These are phyloP conservation scores for Chaetomium sp. DNA, from an alignment of 2,329 filamentous ascomycete genomes.

Conservation along the genomic window DNA sequence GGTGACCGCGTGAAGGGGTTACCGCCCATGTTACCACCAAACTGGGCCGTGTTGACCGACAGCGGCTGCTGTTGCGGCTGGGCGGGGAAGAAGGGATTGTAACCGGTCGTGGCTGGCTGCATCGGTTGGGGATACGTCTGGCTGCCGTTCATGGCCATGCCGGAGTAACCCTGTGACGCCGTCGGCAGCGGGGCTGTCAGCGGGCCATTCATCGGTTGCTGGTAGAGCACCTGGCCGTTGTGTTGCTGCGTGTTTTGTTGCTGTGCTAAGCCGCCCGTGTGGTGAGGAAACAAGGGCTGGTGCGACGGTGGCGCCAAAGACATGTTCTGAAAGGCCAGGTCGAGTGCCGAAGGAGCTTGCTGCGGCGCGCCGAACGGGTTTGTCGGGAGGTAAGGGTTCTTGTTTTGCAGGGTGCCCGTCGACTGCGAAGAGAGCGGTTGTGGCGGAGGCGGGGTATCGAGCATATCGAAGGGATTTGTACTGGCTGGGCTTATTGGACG, in stretches of 20 bases:
- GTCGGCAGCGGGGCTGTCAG: constrained; percentile 48
- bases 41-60: constrained; percentile 45
- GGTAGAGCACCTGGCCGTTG: constrained; percentile 45
- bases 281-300: constrained; percentile 69
- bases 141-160: constrained; percentile 45
- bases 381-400: constrained; percentile 60
- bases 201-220: constrained; percentile 40
- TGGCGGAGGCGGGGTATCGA: constrained; percentile 58
- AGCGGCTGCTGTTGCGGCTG: constrained; percentile 43
- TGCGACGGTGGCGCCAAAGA: constrained; percentile 57
- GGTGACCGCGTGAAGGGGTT: constrained; percentile 56
- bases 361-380: constrained; percentile 70
- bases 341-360: constrained; percentile 51
- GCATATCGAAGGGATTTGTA: constrained; percentile 67
- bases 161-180: constrained; percentile 45
- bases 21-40: constrained; percentile 42
- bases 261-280: constrained; percentile 62
- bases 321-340: constrained; percentile 74
- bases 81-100: constrained; percentile 57
- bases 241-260: constrained; percentile 33
- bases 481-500: constrained; percentile 50
- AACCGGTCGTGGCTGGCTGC: constrained; percentile 47
- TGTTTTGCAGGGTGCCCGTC: constrained; percentile 62
- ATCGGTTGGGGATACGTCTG: constrained; percentile 47
- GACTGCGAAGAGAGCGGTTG: constrained; percentile 66